These are phyloP conservation scores for Miscanthus lutarioriparius DNA, from an alignment of 176 grass and related monocot genomes.

Conservation along the genomic window DNA sequence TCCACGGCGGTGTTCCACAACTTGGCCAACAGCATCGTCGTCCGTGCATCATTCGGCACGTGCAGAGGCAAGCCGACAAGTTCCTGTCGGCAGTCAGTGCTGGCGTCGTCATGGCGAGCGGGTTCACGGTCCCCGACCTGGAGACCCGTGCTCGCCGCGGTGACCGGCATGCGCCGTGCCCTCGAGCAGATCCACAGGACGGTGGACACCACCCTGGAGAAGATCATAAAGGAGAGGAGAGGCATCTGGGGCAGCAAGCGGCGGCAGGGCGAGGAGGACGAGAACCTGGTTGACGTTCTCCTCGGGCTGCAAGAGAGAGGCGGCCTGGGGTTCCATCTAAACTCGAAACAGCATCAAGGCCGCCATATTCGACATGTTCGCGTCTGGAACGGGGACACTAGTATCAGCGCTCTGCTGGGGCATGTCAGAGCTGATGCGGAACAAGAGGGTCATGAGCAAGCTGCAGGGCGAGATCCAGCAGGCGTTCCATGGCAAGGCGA, in stretches of 20 bases:
- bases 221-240: neutral
- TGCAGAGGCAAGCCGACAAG: neutral
- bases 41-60: neutral
- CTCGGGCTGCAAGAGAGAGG: conserved; percentile 29
- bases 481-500: neutral
- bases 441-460: conserved; percentile 32
- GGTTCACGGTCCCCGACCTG: conserved; percentile 16
- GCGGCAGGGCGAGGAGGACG: neutral
- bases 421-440: conserved; percentile 50
- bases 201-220: conserved; percentile 8
- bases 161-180: neutral
- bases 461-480: conserved; percentile 36
- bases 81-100: neutral
- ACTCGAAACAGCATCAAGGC: conserved; percentile 31
- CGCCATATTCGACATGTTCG: conserved; percentile 44
- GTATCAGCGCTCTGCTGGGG: conserved; percentile 36
- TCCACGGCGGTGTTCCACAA: neutral
- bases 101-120: neutral
- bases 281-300: conserved; percentile 39
- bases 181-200: neutral
- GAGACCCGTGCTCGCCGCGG: neutral
- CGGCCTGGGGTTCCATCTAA: neutral
- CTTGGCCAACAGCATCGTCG: neutral
- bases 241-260: neutral
- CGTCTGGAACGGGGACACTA: conserved; percentile 28